Conservation (phyloP, 192 early-diverging fungal species). For the Entophlyctis luteolus region DNA sequence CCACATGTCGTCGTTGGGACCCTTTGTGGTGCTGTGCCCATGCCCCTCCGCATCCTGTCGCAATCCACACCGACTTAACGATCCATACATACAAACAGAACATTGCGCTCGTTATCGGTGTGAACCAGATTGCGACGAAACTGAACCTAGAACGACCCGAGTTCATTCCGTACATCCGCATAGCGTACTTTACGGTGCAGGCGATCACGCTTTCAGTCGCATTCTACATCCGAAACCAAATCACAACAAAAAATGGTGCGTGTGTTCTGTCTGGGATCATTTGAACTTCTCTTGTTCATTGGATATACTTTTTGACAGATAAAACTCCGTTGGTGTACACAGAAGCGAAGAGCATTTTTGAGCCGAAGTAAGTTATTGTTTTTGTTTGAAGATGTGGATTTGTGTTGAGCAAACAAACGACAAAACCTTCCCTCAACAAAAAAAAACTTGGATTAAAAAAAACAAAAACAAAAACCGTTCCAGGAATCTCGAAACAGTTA, state of each 20-base stretch:
- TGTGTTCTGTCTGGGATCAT: not conserved
- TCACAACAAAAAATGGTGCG: slow-evolving; percentile 70
- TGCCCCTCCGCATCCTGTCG: no score
- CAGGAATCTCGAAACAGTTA: slow-evolving; percentile 51
- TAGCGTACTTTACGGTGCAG: slow-evolving; percentile 58
- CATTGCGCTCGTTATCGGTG: slow-evolving; percentile 42
- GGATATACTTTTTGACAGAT: slow-evolving; percentile 47
- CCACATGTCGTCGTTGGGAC: no score
- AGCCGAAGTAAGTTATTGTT: slow-evolving; percentile 30
- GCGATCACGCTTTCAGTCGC: slow-evolving; percentile 43
- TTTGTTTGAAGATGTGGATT: not conserved
- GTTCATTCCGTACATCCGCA: slow-evolving; percentile 53
- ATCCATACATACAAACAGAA: not conserved
- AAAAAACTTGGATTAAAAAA: no score
- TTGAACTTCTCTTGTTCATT: not conserved
- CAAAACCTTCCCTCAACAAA: no score
- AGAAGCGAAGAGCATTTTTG: slow-evolving; percentile 61
- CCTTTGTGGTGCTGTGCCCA: no score
- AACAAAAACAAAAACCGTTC: no score
- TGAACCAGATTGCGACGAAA: slow-evolving; percentile 49
- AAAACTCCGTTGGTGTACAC: slow-evolving; percentile 73
- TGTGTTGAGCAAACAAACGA: not conserved
- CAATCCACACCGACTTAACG: no score
- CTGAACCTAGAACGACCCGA: slow-evolving; percentile 62
- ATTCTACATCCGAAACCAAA: slow-evolving; percentile 46